Base-by-base conservation (phyloP, 495 filamentous ascomycete genomes). In the Podospora sp. region DNA sequence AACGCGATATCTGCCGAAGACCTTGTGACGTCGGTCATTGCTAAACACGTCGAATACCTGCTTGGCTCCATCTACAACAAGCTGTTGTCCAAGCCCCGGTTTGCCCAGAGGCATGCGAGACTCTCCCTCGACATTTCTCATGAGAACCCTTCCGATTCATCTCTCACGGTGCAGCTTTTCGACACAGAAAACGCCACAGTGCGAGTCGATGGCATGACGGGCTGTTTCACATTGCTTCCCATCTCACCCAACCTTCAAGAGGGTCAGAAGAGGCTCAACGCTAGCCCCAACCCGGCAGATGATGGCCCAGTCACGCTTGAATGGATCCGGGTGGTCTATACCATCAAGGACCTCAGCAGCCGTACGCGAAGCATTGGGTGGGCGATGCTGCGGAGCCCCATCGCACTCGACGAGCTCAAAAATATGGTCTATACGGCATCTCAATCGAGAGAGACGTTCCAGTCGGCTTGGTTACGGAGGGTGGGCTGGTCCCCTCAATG, bases 1-100 rank as follows among this genome's bases (percentile, higher is more conserved):
- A 81, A 83, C 26, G 79, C 82, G 6, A 83, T 97, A 20, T 93
- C 90, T 0, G 83, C 92, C 68, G 91, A 96, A 71, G 68, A 75
- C 18, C 85, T 96, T 22, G 74, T 98, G 55, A 88, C 89, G 68
- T 82, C 84, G 50, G 87, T 92, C 33, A 90, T 97, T 69, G 89
- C 89, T 25, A 81, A 85, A 63, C 95, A 99, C 71, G 86, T 87
- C 33, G 85, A 83, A 49, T 78, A 89, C 65, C 85, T 91, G 16
- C 79, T 98, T 4, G 81, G 76, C 4, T 81, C 82, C 1, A 87
- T 90, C 1, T 86, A 87, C 62, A 76, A 81, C 21, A 85, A 78
- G 35, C 76, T 98, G 57, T 73, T 77, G 25, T 75, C 77, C 46
- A 81, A 83, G 46, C 79, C 83, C 6, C 81, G 92, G 11, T 94